Conservation (phyloP, 1,284 basidiomycete genomes). For the Singerocomus inundabilis region DNA sequence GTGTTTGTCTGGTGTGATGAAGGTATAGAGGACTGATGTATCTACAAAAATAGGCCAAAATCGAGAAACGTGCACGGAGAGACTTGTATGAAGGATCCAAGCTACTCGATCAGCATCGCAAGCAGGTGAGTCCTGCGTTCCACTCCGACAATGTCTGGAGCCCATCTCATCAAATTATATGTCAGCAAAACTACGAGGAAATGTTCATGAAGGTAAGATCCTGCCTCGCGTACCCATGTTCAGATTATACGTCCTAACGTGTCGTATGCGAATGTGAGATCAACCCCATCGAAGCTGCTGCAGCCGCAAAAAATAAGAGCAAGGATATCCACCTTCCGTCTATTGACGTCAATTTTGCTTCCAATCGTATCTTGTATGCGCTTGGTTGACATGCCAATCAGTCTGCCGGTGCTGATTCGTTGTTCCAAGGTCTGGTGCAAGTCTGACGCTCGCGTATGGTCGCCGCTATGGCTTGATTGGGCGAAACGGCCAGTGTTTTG, state of each 20-base stretch:
- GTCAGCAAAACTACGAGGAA: conserved; percentile 92
- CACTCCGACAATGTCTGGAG: not conserved
- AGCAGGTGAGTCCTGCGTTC: conserved; percentile 58
- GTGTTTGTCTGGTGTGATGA: not conserved
- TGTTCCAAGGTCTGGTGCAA: conserved; percentile 66
- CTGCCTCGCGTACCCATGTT: not conserved
- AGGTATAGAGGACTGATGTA: not conserved
- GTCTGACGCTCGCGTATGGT: conserved; percentile 86
- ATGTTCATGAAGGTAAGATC: conserved; percentile 87
- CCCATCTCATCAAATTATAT: conserved; percentile 9
- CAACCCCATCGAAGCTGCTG: conserved; percentile 88
- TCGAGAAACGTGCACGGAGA: conserved; percentile 88
- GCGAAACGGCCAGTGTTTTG: conserved; percentile 57
- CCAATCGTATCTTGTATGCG: conserved; percentile 85
- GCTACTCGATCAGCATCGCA: conserved; percentile 88
- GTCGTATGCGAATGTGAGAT: conserved; percentile 50
- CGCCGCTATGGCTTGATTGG: conserved; percentile 86
- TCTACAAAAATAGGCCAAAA: conserved; percentile 69
- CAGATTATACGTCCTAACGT: not conserved
- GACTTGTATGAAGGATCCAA: conserved; percentile 97
- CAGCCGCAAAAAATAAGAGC: conserved; percentile 86
- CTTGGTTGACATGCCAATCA: conserved; percentile 10
- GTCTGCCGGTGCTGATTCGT: conserved; percentile 3
- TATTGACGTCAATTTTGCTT: conserved; percentile 94
- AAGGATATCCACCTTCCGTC: conserved; percentile 96